Conservation (phyloP, 2,329 filamentous ascomycete genomes). For the Sporothrix mexicana region DNA sequence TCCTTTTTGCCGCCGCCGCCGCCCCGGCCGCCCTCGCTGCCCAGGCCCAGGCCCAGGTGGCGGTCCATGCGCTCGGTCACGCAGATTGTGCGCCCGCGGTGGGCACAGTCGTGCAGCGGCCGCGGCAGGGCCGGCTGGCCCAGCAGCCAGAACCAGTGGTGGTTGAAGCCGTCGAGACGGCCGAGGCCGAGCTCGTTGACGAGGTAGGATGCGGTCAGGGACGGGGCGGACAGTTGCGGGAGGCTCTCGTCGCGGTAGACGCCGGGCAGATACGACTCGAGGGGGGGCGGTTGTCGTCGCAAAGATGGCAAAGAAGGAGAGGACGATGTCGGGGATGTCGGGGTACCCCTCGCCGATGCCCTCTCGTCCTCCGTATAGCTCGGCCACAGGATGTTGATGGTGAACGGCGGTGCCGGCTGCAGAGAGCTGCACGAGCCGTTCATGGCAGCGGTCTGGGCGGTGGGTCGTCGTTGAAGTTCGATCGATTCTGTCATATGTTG, state of each 20-base stretch:
- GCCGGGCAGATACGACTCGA: constrained; percentile 36
- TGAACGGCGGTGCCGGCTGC: constrained; percentile 33
- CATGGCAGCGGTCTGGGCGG: neutral
- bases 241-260: constrained; percentile 35
- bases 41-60: constrained; percentile 43
- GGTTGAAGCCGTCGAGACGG: constrained; percentile 37
- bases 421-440: constrained; percentile 10
- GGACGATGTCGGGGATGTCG: neutral
- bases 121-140: constrained; percentile 38
- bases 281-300: constrained; percentile 21
- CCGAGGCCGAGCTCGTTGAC: constrained; percentile 37
- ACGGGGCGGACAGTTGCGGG: constrained; percentile 29
- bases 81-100: constrained; percentile 38
- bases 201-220: constrained; percentile 35
- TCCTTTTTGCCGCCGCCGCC: constrained; percentile 36
- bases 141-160: constrained; percentile 40
- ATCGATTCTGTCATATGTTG: neutral
- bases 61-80: constrained; percentile 45
- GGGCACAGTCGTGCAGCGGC: constrained; percentile 39
- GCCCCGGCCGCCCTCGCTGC: neutral
- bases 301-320: too few species aligned
- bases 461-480: neutral
- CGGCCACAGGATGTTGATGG: constrained; percentile 34
- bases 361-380: neutral
- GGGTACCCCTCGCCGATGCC: neutral